Conservation (phyloP, 306 rosid species). For the Prunus dulcis region DNA sequence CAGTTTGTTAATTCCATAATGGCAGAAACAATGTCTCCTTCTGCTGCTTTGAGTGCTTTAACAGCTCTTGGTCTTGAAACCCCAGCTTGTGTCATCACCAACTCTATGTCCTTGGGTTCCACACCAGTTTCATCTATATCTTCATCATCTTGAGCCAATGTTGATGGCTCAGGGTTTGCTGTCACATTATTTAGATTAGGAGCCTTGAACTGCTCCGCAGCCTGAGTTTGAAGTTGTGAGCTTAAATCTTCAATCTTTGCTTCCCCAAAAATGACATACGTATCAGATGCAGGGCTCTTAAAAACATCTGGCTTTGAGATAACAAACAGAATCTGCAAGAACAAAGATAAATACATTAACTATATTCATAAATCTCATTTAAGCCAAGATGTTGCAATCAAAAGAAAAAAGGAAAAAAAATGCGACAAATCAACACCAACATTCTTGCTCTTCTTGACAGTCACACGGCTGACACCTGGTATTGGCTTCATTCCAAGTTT, state of each 20-base stretch:
- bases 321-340: conserved; percentile 66
- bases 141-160: conserved; percentile 65
- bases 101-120: conserved; percentile 78
- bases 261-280: conserved; percentile 79
- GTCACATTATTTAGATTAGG: conserved; percentile 54
- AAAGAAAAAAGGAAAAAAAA: neutral
- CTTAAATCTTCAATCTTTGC: conserved; percentile 89
- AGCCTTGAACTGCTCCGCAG: conserved; percentile 93
- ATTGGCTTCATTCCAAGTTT: conserved; percentile 86
- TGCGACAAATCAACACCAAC: conserved; percentile 33
- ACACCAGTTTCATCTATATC: conserved; percentile 75
- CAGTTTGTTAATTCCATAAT: conserved; percentile 85
- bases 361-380: neutral
- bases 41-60: conserved; percentile 64
- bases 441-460: conserved; percentile 88
- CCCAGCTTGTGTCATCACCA: conserved; percentile 90
- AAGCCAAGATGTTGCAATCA: neutral
- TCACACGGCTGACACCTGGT: conserved; percentile 78
- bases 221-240: conserved; percentile 81
- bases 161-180: conserved; percentile 55
- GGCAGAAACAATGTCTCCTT: conserved; percentile 81
- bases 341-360: neutral
- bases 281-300: conserved; percentile 84
- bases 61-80: conserved; percentile 75
- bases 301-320: conserved; percentile 87